A percentile compares a stretch with the other conserved stretches of the same genome.
phyloP scores from a whole-genome alignment of 441 rosid genomes.

The Raphanus hybrid region DNA sequence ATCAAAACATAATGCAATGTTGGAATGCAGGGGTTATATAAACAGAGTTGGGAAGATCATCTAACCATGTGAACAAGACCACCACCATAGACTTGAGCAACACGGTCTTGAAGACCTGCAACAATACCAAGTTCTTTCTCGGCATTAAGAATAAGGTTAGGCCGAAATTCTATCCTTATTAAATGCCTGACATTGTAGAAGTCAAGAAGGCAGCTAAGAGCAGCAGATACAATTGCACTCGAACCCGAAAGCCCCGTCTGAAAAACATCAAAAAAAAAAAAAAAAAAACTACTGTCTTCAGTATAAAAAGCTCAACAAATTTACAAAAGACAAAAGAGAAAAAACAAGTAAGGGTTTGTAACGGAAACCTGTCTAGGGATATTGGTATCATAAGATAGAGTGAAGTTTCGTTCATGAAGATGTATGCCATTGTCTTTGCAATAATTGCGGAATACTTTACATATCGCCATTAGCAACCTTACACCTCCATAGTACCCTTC shows the following conservation, averaged over 20 bases:
- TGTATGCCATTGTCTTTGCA: conserved; percentile 61
- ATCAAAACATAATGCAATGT: not conserved
- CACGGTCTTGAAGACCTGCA: conserved; percentile 93
- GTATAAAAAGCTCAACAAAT: not conserved
- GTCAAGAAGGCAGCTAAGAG: conserved; percentile 79
- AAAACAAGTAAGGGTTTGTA: not conserved
- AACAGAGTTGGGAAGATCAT: not conserved
- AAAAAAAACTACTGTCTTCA: conserved; percentile 9
- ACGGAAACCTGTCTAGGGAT: conserved; percentile 81
- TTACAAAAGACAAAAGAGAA: too few relatives aligned
- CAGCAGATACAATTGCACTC: conserved; percentile 83
- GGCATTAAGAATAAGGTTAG: conserved; percentile 64
- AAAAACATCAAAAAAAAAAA: conserved; percentile 2
- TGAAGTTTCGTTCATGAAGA: conserved; percentile 61
- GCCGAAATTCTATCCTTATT: conserved; percentile 64
- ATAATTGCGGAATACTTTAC: conserved; percentile 60
- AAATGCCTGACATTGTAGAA: conserved; percentile 74
- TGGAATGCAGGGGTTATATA: not conserved
- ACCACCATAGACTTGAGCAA: conserved; percentile 88
- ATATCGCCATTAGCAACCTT: conserved; percentile 84
- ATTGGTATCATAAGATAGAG: conserved; percentile 77
- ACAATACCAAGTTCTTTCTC: conserved; percentile 89
- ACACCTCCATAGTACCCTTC: conserved; percentile 91
- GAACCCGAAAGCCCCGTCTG: conserved; percentile 91
- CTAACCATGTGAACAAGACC: conserved; percentile 76